Conservation (phyloP, 2,329 filamentous ascomycete species). For the Orbilia oligospora region DNA sequence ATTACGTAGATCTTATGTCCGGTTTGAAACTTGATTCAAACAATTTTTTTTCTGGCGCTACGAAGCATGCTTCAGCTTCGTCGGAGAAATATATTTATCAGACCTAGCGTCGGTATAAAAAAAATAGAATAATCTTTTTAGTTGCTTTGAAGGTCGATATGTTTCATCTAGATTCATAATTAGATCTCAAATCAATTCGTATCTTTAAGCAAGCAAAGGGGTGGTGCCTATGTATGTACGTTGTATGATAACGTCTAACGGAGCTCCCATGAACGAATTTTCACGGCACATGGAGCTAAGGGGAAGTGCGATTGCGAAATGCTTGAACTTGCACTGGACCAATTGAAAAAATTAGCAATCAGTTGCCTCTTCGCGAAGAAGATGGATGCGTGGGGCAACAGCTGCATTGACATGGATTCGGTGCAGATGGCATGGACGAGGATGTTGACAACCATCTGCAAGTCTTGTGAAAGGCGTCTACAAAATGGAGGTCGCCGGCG, state of each 20-base stretch:
- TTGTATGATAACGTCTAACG: constrained; percentile 30
- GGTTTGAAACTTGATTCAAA: constrained; percentile 10
- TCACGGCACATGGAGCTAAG: constrained; percentile 52
- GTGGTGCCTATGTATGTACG: constrained; percentile 17
- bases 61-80: constrained; percentile 17
- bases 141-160: constrained; percentile 6
- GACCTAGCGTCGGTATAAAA: constrained; percentile 22
- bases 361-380: constrained; percentile 53
- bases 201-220: constrained; percentile 17
- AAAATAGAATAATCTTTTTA: constrained; percentile 3
- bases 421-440: constrained; percentile 45
- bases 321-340: constrained; percentile 26
- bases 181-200: constrained; percentile 9
- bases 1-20: constrained; percentile 12
- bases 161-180: constrained; percentile 35
- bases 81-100: constrained; percentile 30
- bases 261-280: constrained; percentile 62
- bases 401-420: constrained; percentile 53
- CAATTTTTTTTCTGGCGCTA: constrained; percentile 7
- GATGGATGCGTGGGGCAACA: constrained; percentile 58
- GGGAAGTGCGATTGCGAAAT: constrained; percentile 48
- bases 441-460: constrained; percentile 30
- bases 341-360: constrained; percentile 59
- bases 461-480: constrained; percentile 22
- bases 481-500: constrained; percentile 39